Base-by-base conservation (phyloP, 176 grass and related monocot species). In the Triticum timopheevii region DNA sequence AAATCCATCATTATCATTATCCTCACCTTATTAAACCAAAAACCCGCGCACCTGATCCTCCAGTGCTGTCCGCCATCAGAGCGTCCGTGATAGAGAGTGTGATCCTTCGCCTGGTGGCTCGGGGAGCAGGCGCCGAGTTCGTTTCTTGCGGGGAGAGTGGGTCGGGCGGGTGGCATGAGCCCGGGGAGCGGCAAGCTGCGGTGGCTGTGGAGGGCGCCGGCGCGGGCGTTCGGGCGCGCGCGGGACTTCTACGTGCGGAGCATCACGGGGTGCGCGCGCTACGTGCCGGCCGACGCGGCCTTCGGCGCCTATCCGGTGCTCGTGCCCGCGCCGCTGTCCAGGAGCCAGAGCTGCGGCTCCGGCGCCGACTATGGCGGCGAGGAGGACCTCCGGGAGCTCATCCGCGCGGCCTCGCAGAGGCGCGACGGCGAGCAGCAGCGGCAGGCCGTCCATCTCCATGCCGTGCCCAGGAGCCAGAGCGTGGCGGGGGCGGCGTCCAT, bases 281-380 rank as follows among this genome's bases (percentile, higher is more conserved):
- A 76, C 85, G 47, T 76, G 7, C 89, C 89, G 13, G 31, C 61
- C 47, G 85, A 91, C 81, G 89, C 85, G 2, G 89, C 85, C 69
- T 91, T 81, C 89, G 89, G 89, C 27, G 74, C 47, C 11, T 91
- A 91, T 85, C 89, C 89, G 81, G 81, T 91, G 69, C 15, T 91
- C 76, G 85, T 84, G 22, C 81, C 81, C 47, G 35, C 64, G 71
- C 0, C 73, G 62, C 62, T 76, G 45, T 20, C 86, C 12, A 59
- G 89, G 77, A 88, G 69, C 76, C 61, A 13, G 40, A 90, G 84
- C 89, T 68, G 2, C 62, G 68, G 67, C 7, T 69, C 78, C 50
- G 68, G 58, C 7, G 34, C 78, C 17, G 81, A 78, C 24, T 70
- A 63, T 63, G 16, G n/a, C 38, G 40, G 73, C 4, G 89, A 80